These are phyloP conservation scores for Dinochytrium kinnereticum DNA, from an alignment of 371 early-diverging fungal species.

Conservation along the genomic window DNA sequence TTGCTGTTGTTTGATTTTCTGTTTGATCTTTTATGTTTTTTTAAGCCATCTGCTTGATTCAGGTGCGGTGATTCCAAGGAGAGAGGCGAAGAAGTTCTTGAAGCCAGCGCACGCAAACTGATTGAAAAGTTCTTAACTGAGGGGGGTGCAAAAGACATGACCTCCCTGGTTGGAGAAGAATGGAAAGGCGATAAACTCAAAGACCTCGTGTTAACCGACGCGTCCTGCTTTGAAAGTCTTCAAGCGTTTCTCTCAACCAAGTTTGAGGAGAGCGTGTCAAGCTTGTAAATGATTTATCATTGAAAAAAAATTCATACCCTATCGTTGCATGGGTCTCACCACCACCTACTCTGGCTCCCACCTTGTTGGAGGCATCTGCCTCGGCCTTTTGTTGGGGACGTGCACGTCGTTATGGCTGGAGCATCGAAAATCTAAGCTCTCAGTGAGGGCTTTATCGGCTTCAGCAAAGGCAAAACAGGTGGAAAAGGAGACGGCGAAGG, in stretches of 20 bases:
- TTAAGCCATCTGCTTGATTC: too few relatives aligned
- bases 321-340: too few relatives aligned
- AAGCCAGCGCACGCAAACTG: not conserved
- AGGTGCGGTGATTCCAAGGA: constrained; percentile 5
- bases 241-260: not conserved
- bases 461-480: not conserved
- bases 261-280: not conserved
- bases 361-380: not conserved
- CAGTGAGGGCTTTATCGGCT: not conserved
- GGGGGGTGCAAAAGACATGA: not conserved
- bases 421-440: not conserved
- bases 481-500: not conserved
- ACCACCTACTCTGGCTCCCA: not conserved
- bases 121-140: not conserved
- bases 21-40: too few relatives aligned
- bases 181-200: not conserved
- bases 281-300: too few relatives aligned
- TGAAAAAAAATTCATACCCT: too few relatives aligned
- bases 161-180: not conserved
- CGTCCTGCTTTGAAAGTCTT: not conserved
- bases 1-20: not conserved
- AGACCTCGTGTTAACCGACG: not conserved
- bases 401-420: not conserved
- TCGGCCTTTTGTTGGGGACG: not conserved
- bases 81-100: not conserved